Percentiles rank a stretch among this genome's conserved stretches.
Conservation (phyloP, 2,329 filamentous ascomycete species). For the Talaromyces sp. region DNA sequence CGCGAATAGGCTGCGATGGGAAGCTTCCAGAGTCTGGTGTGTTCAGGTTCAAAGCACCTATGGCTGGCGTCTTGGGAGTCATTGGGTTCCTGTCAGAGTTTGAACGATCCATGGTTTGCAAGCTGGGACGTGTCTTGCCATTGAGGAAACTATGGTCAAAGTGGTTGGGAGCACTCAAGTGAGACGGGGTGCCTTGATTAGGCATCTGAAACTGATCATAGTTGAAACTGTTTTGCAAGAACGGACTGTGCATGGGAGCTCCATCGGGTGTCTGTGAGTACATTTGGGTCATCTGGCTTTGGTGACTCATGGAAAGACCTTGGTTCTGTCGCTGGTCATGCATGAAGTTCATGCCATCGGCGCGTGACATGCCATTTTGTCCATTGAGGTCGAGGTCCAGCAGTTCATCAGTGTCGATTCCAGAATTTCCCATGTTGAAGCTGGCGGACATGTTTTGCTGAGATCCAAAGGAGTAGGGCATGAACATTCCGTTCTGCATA, state of each 20-base stretch:
- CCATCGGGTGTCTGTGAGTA: conserved; percentile 92
- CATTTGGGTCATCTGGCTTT: conserved; percentile 65
- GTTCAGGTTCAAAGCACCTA: conserved; percentile 68
- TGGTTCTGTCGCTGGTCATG: conserved; percentile 55
- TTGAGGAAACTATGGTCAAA: conserved; percentile 58
- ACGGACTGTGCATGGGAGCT: conserved; percentile 87
- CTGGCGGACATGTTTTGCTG: conserved; percentile 64
- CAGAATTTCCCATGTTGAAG: conserved; percentile 73
- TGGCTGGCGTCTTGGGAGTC: conserved; percentile 78
- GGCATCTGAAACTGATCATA: conserved; percentile 69
- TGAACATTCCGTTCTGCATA: conserved; percentile 57
- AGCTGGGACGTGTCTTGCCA: conserved; percentile 56
- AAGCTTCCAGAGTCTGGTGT: conserved; percentile 70
- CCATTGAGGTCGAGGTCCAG: conserved; percentile 58
- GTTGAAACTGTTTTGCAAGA: conserved; percentile 70
- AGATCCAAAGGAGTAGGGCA: conserved; percentile 58
- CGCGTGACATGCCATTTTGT: conserved; percentile 36
- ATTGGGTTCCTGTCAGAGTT: conserved; percentile 75
- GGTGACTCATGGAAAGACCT: conserved; percentile 59
- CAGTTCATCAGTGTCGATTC: conserved; percentile 85
- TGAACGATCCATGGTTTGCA: conserved; percentile 68
- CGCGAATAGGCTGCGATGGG: conserved; percentile 73
- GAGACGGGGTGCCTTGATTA: conserved; percentile 46
- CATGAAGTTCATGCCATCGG: conserved; percentile 36
- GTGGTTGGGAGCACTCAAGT: conserved; percentile 39